Percentiles rank a stretch among this genome's conserved stretches.
These are phyloP conservation scores for Trypanosoma melophagium DNA, from an alignment of 208 protist genomes.

Conservation along the genomic window DNA sequence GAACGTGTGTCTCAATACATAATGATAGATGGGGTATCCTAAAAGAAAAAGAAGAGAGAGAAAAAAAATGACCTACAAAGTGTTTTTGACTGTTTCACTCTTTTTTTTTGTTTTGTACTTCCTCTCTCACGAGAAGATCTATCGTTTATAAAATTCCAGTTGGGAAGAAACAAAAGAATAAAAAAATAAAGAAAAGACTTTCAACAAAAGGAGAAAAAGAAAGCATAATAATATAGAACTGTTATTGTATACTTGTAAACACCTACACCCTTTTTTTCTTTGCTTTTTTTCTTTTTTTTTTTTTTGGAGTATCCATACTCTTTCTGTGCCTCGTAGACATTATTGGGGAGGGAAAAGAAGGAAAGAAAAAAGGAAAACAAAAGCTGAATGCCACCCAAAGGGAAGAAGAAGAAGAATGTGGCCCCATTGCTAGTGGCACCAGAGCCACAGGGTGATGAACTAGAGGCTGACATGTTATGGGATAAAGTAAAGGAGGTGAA, in stretches of 20 bases:
- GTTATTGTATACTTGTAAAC: conserved; percentile 16
- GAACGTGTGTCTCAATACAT: conserved; percentile 30
- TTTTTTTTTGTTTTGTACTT: conserved; percentile 32
- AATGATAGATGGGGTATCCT: conserved; percentile 12
- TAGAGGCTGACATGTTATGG: conserved; percentile 49
- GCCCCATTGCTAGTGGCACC: conserved; percentile 42
- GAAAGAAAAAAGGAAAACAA: neutral
- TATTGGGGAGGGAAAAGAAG: neutral
- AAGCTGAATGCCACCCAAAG: conserved; percentile 9
- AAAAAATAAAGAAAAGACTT: no score
- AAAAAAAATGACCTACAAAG: neutral
- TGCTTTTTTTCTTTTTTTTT: conserved; percentile 14
- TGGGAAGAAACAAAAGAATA: no score
- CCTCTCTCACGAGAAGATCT: no score
- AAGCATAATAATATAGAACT: neutral
- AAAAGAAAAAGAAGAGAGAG: neutral
- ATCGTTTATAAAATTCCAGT: no score
- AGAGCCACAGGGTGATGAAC: conserved; percentile 47
- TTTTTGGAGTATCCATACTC: conserved; percentile 2
- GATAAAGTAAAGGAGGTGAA: conserved; percentile 32
- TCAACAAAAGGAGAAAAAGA: no score
- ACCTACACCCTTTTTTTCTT: conserved; percentile 1
- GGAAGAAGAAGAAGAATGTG: conserved; percentile 33
- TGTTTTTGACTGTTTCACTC: neutral
- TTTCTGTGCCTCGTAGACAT: neutral